These are phyloP conservation scores for Quercus variabilis DNA, from an alignment of 306 rosid genomes.

Conservation along the genomic window DNA sequence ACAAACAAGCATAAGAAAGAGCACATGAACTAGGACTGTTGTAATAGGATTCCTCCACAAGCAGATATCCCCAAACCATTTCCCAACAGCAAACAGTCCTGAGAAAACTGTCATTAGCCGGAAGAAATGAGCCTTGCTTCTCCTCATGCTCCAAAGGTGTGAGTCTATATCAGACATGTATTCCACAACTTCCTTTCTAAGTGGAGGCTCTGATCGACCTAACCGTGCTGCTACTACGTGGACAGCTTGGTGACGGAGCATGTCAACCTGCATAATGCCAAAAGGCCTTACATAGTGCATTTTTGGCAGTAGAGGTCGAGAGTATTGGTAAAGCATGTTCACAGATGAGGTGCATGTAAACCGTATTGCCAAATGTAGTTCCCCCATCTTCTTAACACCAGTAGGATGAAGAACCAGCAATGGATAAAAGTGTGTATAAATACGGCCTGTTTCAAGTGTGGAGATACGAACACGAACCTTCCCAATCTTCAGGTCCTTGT, in stretches of 20 bases:
- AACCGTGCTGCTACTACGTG: constrained; percentile 47
- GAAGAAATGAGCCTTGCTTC: constrained; percentile 49
- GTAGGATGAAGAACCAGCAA: constrained; percentile 42
- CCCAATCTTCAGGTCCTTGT: constrained; percentile 43
- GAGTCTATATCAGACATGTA: constrained; percentile 61
- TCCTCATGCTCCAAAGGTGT: constrained; percentile 53
- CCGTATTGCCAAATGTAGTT: constrained; percentile 49
- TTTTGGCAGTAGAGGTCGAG: constrained; percentile 45
- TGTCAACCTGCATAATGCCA: constrained; percentile 37
- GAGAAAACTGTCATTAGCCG: constrained; percentile 47
- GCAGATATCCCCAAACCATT: constrained; percentile 49
- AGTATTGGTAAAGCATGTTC: constrained; percentile 43
- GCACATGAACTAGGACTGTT: constrained; percentile 45
- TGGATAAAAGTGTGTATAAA: constrained; percentile 51
- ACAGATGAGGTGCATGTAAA: constrained; percentile 46
- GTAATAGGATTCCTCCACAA: constrained; percentile 52
- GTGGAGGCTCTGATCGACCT: constrained; percentile 50
- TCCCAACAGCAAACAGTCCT: constrained; percentile 38
- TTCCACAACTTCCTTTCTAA: constrained; percentile 46
- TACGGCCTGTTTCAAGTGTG: constrained; percentile 48
- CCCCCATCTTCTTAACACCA: constrained; percentile 55
- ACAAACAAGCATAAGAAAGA: constrained; percentile 53
- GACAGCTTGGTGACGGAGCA: constrained; percentile 51
- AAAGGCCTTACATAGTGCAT: constrained; percentile 53
- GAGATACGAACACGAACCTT: constrained; percentile 50